Percentiles rank a stretch among this genome's conserved stretches.
These are phyloP conservation scores for Canavalia gladiata DNA, from an alignment of 306 rosid species.

Conservation along the genomic window DNA sequence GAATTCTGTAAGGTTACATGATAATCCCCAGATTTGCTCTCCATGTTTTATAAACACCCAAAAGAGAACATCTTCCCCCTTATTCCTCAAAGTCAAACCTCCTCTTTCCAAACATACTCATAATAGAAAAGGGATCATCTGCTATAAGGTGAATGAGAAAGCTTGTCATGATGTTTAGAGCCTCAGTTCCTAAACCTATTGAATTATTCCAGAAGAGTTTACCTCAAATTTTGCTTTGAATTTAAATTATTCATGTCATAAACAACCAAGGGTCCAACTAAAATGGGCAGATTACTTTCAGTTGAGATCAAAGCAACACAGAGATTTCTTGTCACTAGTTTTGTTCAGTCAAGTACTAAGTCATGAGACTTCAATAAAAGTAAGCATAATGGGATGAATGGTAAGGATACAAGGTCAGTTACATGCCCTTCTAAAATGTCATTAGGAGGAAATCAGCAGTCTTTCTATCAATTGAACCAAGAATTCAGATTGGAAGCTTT, in stretches of 20 bases:
- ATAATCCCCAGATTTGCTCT: constrained; percentile 24
- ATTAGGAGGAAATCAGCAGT: background rate
- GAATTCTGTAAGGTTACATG: background rate
- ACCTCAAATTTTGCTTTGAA: constrained; percentile 5
- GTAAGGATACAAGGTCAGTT: constrained; percentile 6
- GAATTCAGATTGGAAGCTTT: background rate
- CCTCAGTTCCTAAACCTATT: constrained; percentile 32
- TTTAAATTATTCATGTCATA: constrained; percentile 13
- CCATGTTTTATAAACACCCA: background rate
- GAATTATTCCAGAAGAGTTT: constrained; percentile 4
- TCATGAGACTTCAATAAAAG: background rate
- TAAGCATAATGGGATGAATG: constrained; percentile 3
- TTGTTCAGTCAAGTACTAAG: background rate
- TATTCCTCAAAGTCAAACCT: constrained; percentile 19
- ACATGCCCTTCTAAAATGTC: background rate
- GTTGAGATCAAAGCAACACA: background rate
- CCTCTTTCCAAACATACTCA: constrained; percentile 15
- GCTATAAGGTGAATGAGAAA: constrained; percentile 17
- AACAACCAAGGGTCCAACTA: constrained; percentile 12
- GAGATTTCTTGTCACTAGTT: constrained; percentile 9
- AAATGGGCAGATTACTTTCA: constrained; percentile 26
- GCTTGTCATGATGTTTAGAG: background rate
- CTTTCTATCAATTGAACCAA: background rate
- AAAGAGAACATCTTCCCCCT: background rate
- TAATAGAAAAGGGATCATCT: background rate